Evolutionary conservation across 768 basidiomycete genomes (phyloP).

Genomic region (Phlegmacium glaucopus): DNA sequence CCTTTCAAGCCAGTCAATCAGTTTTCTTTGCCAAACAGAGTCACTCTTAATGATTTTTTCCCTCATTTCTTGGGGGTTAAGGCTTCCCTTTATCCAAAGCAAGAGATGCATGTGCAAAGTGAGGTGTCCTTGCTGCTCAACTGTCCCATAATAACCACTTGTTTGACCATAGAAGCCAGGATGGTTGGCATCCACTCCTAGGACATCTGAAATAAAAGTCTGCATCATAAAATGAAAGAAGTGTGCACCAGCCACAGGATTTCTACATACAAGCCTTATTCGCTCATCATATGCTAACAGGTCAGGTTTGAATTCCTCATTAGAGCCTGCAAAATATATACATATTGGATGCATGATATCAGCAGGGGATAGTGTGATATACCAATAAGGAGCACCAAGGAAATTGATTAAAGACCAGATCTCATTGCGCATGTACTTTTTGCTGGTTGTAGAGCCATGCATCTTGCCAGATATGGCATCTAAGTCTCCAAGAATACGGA

Average conservation of each 20-base stretch:
- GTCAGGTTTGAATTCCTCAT: slow-evolving; percentile 12
- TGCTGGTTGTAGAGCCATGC: slow-evolving; percentile 19
- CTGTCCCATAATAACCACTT: slow-evolving; percentile 21
- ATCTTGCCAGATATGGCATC: slow-evolving; percentile 19
- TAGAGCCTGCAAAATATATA: slow-evolving; percentile 18
- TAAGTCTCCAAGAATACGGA: slow-evolving; percentile 19
- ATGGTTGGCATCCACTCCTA: slow-evolving; percentile 12
- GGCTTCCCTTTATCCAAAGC: slow-evolving; percentile 24
- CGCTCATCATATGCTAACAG: slow-evolving; percentile 10
- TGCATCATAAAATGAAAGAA: slow-evolving; percentile 30
- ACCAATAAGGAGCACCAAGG: slow-evolving; percentile 25
- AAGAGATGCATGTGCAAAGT: slow-evolving; percentile 33
- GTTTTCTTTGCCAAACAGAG: slow-evolving; percentile 14
- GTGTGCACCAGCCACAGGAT: slow-evolving; percentile 28
- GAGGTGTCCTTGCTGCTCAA: slow-evolving; percentile 28
- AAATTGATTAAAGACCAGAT: slow-evolving; percentile 26
- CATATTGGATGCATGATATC: slow-evolving; percentile 23
- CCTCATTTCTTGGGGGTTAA: slow-evolving; percentile 30
- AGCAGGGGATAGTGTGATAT: slow-evolving; percentile 28
- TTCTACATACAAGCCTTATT: slow-evolving; percentile 10
- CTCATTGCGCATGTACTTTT: slow-evolving; percentile 25
- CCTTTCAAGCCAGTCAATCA: slow-evolving; percentile 23
- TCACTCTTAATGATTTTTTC: slow-evolving; percentile 20
- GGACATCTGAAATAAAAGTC: slow-evolving; percentile 21
- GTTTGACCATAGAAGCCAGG: slow-evolving; percentile 24